Evolutionary conservation across 176 grass and related monocot species (phyloP).

Genomic region (Triticum turgidum): DNA sequence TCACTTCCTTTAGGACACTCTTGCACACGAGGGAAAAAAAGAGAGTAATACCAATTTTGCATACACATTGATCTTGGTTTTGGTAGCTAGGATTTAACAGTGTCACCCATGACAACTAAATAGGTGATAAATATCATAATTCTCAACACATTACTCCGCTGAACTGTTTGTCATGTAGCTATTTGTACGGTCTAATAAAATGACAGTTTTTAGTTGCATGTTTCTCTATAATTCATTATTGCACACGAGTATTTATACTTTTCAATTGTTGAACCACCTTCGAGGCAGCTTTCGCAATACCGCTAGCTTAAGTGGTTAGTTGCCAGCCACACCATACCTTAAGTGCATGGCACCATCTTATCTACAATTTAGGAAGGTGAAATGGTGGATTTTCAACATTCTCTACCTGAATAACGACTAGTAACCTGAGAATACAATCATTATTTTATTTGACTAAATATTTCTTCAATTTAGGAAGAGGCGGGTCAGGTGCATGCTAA

Average conservation of each 20-base stretch:
- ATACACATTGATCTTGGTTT: conserved; percentile 2
- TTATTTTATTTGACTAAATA: conserved; percentile 7
- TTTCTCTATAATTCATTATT: conserved; percentile 2
- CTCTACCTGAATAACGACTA: neutral
- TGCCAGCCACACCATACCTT: neutral
- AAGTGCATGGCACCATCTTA: neutral
- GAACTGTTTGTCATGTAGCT: neutral
- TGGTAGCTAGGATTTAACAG: neutral
- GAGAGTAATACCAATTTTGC: neutral
- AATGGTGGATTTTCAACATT: neutral
- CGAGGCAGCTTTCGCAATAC: neutral
- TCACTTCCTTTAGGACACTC: neutral
- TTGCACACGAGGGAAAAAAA: neutral
- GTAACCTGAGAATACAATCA: neutral
- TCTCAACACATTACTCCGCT: neutral
- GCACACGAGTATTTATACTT: neutral
- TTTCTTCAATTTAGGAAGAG: neutral
- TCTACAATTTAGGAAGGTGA: conserved; percentile 13
- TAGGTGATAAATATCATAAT: conserved; percentile 6
- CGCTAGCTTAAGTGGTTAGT: neutral
- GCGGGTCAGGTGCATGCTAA: neutral
- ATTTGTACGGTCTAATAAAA: neutral
- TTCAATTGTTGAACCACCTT: neutral
- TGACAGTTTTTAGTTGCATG: neutral
- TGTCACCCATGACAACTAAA: neutral